These are phyloP conservation scores for Emmonsia crescens DNA, from an alignment of 2,329 filamentous ascomycete species.

Conservation along the genomic window DNA sequence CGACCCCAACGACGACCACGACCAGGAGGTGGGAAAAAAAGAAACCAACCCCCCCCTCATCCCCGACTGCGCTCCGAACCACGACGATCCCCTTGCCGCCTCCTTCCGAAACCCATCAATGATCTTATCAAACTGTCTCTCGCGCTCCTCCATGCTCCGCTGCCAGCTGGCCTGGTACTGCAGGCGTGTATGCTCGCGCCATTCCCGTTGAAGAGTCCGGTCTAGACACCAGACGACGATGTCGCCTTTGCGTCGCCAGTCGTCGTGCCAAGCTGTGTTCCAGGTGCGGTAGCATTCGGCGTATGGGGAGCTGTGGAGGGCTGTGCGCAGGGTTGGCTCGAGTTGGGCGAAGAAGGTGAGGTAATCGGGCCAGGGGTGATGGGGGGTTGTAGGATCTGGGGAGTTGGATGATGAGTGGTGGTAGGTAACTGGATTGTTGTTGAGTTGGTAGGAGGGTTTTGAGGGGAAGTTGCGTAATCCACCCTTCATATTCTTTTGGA, in stretches of 20 bases:
- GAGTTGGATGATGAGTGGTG: neutral
- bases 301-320: slow-evolving; percentile 40
- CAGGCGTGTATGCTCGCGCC: slow-evolving; percentile 20
- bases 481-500: slow-evolving; percentile 43
- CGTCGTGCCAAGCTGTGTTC: slow-evolving; percentile 54
- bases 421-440: slow-evolving; percentile 3
- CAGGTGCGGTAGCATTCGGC: slow-evolving; percentile 49
- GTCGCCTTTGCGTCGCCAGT: slow-evolving; percentile 50
- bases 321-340: slow-evolving; percentile 37
- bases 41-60: neutral
- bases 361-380: slow-evolving; percentile 38
- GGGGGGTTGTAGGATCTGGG: slow-evolving; percentile 4
- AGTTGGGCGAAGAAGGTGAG: slow-evolving; percentile 48
- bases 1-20: neutral
- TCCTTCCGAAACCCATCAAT: slow-evolving; percentile 23
- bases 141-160: slow-evolving; percentile 16
- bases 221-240: slow-evolving; percentile 50
- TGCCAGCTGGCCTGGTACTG: slow-evolving; percentile 9
- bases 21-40: neutral
- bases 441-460: slow-evolving; percentile 22
- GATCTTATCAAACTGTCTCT: slow-evolving; percentile 28
- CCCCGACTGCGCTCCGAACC: neutral
- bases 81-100: neutral
- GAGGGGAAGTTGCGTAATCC: slow-evolving; percentile 25
- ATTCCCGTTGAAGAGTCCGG: slow-evolving; percentile 24